Evolutionary conservation across 2,329 filamentous ascomycete species (phyloP).

Genomic region (Pseudocercospora eumusae): DNA sequence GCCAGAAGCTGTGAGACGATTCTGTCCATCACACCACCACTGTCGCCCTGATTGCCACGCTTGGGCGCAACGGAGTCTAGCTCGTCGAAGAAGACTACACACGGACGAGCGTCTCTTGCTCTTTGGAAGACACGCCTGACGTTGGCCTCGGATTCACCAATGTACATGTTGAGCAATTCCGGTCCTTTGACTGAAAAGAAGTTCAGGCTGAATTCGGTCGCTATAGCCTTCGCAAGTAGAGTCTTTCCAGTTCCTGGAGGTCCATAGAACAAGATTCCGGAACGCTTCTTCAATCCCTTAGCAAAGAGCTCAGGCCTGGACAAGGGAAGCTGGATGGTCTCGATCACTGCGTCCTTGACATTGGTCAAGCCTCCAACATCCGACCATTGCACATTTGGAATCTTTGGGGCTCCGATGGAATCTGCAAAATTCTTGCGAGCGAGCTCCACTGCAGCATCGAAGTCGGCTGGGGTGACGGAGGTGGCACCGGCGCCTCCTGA

Average conservation of each 20-base stretch:
- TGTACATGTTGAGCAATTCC: constrained; percentile 93
- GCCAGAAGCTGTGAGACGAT: constrained; percentile 94
- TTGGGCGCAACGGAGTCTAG: constrained; percentile 93
- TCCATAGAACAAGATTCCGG: constrained; percentile 88
- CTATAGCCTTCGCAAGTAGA: constrained; percentile 87
- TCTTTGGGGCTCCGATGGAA: constrained; percentile 95
- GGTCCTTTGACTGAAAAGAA: constrained; percentile 94
- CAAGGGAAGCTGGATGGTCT: constrained; percentile 91
- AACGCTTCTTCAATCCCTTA: constrained; percentile 97
- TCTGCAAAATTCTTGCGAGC: constrained; percentile 98
- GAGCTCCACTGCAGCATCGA: constrained; percentile 90
- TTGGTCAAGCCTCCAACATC: constrained; percentile 91
- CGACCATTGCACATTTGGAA: constrained; percentile 94
- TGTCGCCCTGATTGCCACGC: constrained; percentile 94
- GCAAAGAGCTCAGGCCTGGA: constrained; percentile 92
- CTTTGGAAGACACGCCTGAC: constrained; percentile 86
- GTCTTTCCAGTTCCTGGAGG: constrained; percentile 92
- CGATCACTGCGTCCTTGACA: constrained; percentile 94
- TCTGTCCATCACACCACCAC: constrained; percentile 95
- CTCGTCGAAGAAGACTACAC: constrained; percentile 92
- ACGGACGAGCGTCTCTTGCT: constrained; percentile 80
- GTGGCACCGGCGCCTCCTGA: constrained; percentile 78
- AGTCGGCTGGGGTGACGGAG: constrained; percentile 78
- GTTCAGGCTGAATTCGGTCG: constrained; percentile 89
- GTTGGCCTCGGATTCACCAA: constrained; percentile 90